A percentile compares a stretch with the other conserved stretches of the same genome.
Conservation (phyloP, 768 basidiomycete species). For the Kwoniella dejecticola region DNA sequence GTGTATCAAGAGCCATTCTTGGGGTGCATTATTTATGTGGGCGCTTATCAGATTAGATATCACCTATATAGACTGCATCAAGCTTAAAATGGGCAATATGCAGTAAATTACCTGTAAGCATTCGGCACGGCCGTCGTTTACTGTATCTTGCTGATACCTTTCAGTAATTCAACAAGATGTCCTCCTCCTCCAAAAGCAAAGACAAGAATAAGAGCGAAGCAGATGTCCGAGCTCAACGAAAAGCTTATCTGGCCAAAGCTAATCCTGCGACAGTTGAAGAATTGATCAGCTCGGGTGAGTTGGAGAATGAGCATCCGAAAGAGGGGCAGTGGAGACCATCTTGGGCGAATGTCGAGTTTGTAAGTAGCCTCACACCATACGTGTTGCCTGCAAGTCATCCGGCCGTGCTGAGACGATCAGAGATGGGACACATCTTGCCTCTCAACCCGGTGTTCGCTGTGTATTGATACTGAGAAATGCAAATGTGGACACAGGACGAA, state of each 20-base stretch:
- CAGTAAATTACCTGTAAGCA: too few species aligned
- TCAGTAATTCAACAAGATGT: conserved; percentile 3
- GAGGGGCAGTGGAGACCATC: conserved; percentile 47
- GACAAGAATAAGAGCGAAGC: conserved; percentile 27
- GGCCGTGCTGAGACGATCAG: too few species aligned
- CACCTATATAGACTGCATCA: too few species aligned
- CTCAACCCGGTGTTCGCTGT: too few species aligned
- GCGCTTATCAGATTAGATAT: too few species aligned
- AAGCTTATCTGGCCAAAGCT: conserved; percentile 31
- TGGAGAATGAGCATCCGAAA: conserved; percentile 36
- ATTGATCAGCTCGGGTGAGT: conserved; percentile 25
- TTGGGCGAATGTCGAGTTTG: conserved; percentile 52
- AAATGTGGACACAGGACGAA: conserved; percentile 27
- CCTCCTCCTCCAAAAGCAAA: neutral
- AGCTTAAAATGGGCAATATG: too few species aligned
- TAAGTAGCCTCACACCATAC: conserved; percentile 21
- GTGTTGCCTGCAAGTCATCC: too few species aligned
- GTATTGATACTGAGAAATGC: neutral
- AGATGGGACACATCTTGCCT: too few species aligned
- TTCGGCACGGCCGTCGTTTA: too few species aligned
- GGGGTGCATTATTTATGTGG: too few species aligned
- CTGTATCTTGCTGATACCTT: too few species aligned
- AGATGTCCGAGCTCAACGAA: conserved; percentile 26
- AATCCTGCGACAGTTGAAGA: conserved; percentile 37
- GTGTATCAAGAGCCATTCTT: too few species aligned